Evolutionary conservation across 441 rosid species (phyloP).

Genomic region (Macaranga tanarius): DNA sequence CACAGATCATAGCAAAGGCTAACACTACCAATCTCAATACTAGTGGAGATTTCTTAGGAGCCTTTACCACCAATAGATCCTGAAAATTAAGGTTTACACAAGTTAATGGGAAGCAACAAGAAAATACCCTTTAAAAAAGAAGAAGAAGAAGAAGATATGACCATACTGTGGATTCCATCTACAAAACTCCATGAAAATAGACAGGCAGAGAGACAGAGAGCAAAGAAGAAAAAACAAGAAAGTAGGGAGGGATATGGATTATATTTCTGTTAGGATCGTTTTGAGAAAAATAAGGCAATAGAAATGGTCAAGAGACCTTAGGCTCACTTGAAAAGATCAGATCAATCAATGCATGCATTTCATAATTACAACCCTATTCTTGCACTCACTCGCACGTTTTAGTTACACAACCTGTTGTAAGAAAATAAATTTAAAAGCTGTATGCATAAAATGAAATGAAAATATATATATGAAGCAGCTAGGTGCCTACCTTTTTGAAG

Average conservation of each 20-base stretch:
- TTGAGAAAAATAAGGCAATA: slow-evolving; percentile 35
- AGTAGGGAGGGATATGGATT: slow-evolving; percentile 8
- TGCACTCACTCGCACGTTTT: slow-evolving; percentile 5
- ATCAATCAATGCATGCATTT: slow-evolving; percentile 13
- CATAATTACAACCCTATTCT: neutral
- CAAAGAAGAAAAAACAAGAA: neutral
- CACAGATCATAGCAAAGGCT: slow-evolving; percentile 43
- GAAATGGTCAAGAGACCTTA: slow-evolving; percentile 29
- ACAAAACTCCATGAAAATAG: slow-evolving; percentile 30
- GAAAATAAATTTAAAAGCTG: neutral
- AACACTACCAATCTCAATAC: slow-evolving; percentile 33
- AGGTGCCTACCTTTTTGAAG: neutral
- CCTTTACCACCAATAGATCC: slow-evolving; percentile 37
- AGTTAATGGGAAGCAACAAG: neutral
- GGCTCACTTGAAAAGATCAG: slow-evolving; percentile 10
- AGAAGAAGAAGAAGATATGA: neutral
- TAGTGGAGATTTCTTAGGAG: slow-evolving; percentile 45
- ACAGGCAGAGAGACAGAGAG: neutral
- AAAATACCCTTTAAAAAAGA: neutral
- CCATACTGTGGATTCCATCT: slow-evolving; percentile 33
- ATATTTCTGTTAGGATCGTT: slow-evolving; percentile 8
- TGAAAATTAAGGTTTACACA: slow-evolving; percentile 24
- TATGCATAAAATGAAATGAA: neutral
- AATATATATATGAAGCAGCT: neutral
- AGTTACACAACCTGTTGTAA: neutral